phyloP scores from a whole-genome alignment of 108 stramenopile genomes.

The Skeletonema costatum region DNA sequence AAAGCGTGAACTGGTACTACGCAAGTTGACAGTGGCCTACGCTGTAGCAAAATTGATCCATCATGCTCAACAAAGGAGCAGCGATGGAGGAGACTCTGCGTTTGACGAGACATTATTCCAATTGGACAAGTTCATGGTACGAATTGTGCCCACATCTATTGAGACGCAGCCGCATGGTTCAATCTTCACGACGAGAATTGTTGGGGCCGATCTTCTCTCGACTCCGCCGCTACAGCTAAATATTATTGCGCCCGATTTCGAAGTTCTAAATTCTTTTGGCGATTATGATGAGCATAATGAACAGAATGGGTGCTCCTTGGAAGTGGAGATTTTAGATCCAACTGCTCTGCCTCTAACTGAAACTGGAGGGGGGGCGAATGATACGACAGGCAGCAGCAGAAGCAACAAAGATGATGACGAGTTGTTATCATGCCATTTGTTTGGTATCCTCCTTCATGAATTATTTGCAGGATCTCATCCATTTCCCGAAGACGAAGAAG shows the following conservation, averaged over 20 bases:
- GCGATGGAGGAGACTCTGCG: neutral
- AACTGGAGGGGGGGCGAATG: neutral
- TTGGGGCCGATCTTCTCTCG: neutral
- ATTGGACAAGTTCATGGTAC: conserved; percentile 18
- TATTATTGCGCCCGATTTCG: neutral
- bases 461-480: neutral
- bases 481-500: neutral
- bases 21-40: conserved; percentile 10
- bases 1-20: neutral
- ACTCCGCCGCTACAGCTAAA: neutral
- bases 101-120: neutral
- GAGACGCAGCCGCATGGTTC: neutral
- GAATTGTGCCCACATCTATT: neutral
- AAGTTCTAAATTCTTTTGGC: no score
- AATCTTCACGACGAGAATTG: neutral
- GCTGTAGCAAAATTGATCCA: conserved; percentile 9
- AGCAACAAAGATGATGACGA: neutral
- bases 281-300: neutral
- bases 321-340: neutral
- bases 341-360: neutral
- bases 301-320: neutral
- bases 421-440: conserved; percentile 5
- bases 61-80: neutral
- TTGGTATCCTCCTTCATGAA: conserved; percentile 9
- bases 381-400: neutral